Percentiles rank a stretch among this genome's conserved stretches.
Conservation (phyloP, 108 stramenopile genomes). For the Nannochloropsis gaditana region DNA sequence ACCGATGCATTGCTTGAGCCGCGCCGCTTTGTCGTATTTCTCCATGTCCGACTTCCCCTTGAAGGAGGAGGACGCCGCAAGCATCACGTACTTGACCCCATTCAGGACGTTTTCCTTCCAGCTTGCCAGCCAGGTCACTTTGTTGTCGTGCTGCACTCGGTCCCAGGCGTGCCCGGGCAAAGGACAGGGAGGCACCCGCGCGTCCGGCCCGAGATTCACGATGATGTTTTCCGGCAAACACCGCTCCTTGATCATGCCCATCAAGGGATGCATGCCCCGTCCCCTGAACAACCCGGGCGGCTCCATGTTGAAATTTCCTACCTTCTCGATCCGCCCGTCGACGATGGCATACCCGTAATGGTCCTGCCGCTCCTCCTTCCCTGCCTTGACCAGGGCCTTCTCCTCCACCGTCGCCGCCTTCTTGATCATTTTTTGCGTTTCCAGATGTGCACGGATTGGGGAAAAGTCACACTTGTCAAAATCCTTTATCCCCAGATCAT, state of each 20-base stretch:
- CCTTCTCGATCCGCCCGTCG: constrained; percentile 92
- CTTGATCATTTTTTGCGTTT: constrained; percentile 69
- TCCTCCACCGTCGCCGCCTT: constrained; percentile 91
- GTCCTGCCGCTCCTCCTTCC: constrained; percentile 62
- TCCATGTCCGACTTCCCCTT: constrained; percentile 95
- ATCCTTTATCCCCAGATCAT: constrained; percentile 29
- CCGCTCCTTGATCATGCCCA: constrained; percentile 91
- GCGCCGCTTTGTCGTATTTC: constrained; percentile 97
- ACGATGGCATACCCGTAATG: constrained; percentile 85
- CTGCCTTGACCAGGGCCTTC: constrained; percentile 76
- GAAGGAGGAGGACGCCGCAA: constrained; percentile 91
- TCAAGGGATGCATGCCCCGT: constrained; percentile 96
- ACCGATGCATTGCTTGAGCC: constrained; percentile 89
- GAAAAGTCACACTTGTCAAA: constrained; percentile 92
- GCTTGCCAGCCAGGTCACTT: constrained; percentile 91
- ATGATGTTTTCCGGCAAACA: constrained; percentile 63
- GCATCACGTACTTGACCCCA: constrained; percentile 95
- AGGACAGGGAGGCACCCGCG: constrained; percentile 74
- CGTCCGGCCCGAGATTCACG: constrained; percentile 61
- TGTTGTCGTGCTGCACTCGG: constrained; percentile 85
- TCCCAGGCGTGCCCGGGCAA: constrained; percentile 90
- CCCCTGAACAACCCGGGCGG: constrained; percentile 97
- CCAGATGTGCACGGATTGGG: constrained; percentile 72
- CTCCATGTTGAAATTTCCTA: constrained; percentile 70
- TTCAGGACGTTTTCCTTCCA: constrained; percentile 96